These are phyloP conservation scores for Citrus maxima DNA, from an alignment of 345 rosid genomes.

Conservation along the genomic window DNA sequence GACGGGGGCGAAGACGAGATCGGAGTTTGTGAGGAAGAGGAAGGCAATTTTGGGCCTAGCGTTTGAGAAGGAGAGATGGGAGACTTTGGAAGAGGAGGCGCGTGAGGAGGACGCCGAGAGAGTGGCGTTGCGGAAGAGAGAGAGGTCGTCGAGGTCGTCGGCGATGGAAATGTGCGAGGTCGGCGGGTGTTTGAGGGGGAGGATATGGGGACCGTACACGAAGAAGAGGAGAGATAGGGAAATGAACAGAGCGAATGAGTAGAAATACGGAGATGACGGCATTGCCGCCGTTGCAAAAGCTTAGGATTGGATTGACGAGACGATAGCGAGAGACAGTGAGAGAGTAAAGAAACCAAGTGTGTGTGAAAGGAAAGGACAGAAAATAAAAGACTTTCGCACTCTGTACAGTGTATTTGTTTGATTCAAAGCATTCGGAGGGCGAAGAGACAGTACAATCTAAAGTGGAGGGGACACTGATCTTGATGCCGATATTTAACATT, in stretches of 20 bases:
- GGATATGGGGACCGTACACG: conserved; percentile 40
- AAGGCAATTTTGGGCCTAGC: conserved; percentile 80
- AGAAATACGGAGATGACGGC: conserved; percentile 46
- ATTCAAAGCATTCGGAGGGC: neutral
- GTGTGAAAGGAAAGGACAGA: too few species aligned
- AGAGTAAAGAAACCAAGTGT: too few species aligned
- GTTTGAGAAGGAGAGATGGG: conserved; percentile 31
- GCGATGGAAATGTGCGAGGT: conserved; percentile 15
- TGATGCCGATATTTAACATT: too few species aligned
- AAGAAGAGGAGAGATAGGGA: conserved; percentile 49
- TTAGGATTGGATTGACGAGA: neutral
- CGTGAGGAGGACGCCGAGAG: conserved; percentile 10
- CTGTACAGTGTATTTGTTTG: neutral
- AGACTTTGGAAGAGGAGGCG: conserved; percentile 22
- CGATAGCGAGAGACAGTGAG: neutral
- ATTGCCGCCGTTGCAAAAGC: conserved; percentile 15
- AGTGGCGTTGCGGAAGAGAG: conserved; percentile 63
- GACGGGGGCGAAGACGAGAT: conserved; percentile 67
- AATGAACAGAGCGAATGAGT: conserved; percentile 48
- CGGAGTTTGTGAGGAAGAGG: conserved; percentile 87
- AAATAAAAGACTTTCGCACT: too few species aligned
- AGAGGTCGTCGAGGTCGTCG: conserved; percentile 57
- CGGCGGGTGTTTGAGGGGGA: conserved; percentile 11
- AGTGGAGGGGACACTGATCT: neutral
- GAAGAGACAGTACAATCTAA: neutral